Evolutionary conservation across 805 yeast species (phyloP), one percentile per base, ranked within the genome.

Genomic region (Sungouiozyma intestinalis): DNA sequence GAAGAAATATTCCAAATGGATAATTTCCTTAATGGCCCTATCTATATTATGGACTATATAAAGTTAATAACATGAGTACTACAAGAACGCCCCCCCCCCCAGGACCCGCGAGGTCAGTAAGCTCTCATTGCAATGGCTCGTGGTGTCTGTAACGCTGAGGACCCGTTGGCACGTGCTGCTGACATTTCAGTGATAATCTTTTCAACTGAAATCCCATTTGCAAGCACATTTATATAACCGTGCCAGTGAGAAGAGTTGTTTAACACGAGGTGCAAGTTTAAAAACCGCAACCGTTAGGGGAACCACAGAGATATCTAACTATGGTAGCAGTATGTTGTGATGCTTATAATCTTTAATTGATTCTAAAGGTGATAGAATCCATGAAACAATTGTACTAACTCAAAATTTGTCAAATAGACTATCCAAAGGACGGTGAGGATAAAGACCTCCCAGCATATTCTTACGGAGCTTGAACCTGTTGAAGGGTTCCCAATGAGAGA

Each of bases 401-500:
- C 33, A 41, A 29, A 16, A 21, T 37, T 33, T 24, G 21, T 16
- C 18, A 24, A 16, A 16, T 42, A 53, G 57, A 48, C 51, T 74
- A 82, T 83, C 33, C 81, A 85, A 66, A 79, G 97, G 71, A 85
- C 90, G 16, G 76, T 88, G 44, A 80, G 95, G 64, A 76, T 88
- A 54, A 82, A 85, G 44, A 90, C 97, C 19, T 76, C 77, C 47
- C 97, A 90, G 66, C 81, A 80, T 56, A 73, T 90, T 49, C 67
- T 86, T 48, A 78, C 79, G 46, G 95, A 83, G 54, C 77, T 80
- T 19, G 84, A 94, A 13, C 92, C 83, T 44, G 87, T 83, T 51
- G 94, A 85, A 60, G 85, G 85, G 8, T 90, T 82, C 60, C 97
- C 98, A 15, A 81, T 90, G 83, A 80, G 97, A 59, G 78, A 79